These are phyloP conservation scores for Botryotinia calthae DNA, from an alignment of 2,329 filamentous ascomycete genomes.

Conservation along the genomic window DNA sequence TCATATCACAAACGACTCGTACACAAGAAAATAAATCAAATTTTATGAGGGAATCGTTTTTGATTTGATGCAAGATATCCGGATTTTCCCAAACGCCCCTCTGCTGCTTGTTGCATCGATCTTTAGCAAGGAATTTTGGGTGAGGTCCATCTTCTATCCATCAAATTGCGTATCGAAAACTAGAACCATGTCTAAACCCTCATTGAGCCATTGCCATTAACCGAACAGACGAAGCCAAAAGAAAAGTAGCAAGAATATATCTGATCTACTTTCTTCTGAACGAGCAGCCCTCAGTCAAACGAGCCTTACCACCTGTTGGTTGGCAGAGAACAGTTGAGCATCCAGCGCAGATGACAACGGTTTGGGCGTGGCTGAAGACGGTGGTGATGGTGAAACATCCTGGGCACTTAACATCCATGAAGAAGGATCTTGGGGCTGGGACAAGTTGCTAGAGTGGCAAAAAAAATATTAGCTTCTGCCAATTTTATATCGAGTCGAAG, in stretches of 20 bases:
- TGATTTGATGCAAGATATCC: conserved; percentile 75
- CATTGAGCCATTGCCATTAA: conserved; percentile 31
- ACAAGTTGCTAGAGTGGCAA: conserved; percentile 70
- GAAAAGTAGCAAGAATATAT: conserved; percentile 41
- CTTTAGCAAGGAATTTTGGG: conserved; percentile 50
- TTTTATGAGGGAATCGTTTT: conserved; percentile 21
- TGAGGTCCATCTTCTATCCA: conserved; percentile 69
- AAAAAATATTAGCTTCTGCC: conserved; percentile 20
- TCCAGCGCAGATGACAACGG: conserved; percentile 99
- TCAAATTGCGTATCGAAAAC: conserved; percentile 48
- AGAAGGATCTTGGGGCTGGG: conserved; percentile 96
- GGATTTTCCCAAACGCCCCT: conserved; percentile 68
- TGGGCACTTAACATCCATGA: conserved; percentile 99
- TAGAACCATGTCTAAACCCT: conserved; percentile 32
- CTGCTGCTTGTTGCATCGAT: conserved; percentile 41
- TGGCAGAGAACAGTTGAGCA: conserved; percentile 99
- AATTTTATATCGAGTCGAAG: background rate
- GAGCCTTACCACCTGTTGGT: conserved; percentile 97
- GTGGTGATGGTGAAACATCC: conserved; percentile 99
- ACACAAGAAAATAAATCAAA: conserved; percentile 35
- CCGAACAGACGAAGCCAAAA: conserved; percentile 38
- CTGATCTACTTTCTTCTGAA: conserved; percentile 98
- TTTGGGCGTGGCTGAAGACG: conserved; percentile 99
- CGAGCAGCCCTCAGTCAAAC: conserved; percentile 99
- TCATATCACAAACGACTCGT: conserved; percentile 37